Evolutionary conservation across 208 protist genomes (phyloP), one percentile per base, ranked within the genome.

Genomic region (Entamoeba dispar): DNA sequence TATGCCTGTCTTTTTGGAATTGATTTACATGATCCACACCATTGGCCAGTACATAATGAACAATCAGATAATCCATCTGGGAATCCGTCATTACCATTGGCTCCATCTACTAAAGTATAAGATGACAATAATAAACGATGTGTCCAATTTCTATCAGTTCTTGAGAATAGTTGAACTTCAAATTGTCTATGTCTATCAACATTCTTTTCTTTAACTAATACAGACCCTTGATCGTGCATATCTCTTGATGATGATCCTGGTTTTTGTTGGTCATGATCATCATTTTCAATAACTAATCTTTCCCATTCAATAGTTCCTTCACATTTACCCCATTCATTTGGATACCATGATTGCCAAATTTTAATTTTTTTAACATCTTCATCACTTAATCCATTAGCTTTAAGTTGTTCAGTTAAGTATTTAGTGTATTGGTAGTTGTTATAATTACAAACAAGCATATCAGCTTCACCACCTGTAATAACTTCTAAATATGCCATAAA

Each of bases 401-500:
- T 69, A 38, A 15, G 10, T 92, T 96, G 95, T 91, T 96, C 96
- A 92, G 90, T 49, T 47, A 10, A 55, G 22, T 7, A 97, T 90
- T 17, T 86, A 17, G 69, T 51, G 27, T 51, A 50, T 49, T 93
- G 94, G 69, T 95, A 97, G 3, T 94, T 95, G 94, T 97, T 61
- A 69, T 69, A 69, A 92, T 96, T 93, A 43, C 95, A 96, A 31
- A 96, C 51, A 0, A 96, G 92, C 34, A 96, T 19, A 14, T 92
- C 38, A 27, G 57, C 52, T 93, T 96, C 96, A 34, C 95, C 96
- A 4, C 96, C 96, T 38, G 61, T 97, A 96, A 92, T 97, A 95
- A 69, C 95, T 93, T 50, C 96, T 95, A 92, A 95, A 96, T 69
- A 97, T 96, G 93, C 92, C 31, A 96, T 55, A 55, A 95, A 96